Conservation (phyloP, 208 protist genomes). For the Leishmania turanica region DNA sequence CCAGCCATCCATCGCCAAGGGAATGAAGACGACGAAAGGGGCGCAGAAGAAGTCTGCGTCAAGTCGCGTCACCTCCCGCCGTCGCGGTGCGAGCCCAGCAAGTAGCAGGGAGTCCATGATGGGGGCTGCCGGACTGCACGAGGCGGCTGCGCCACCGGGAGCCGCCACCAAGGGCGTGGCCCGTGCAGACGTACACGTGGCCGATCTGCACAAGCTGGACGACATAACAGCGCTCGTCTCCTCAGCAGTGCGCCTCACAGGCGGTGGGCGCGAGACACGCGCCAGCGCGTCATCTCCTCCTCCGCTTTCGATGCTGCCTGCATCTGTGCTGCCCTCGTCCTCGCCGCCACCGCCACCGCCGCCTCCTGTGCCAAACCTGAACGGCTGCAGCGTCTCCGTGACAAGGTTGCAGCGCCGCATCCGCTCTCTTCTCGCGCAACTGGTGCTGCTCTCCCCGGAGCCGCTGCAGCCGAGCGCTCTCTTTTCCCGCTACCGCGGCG, state of each 20-base stretch:
- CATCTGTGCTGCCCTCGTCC: background rate
- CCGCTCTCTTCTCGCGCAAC: slow-evolving; percentile 42
- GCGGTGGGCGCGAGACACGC: background rate
- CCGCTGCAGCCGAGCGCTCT: slow-evolving; percentile 38
- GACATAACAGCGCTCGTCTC: background rate
- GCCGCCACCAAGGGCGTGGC: background rate
- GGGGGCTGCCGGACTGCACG: background rate
- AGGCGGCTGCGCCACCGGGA: background rate
- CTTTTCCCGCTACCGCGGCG: slow-evolving; percentile 8
- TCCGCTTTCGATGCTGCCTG: background rate
- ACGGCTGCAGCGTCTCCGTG: background rate
- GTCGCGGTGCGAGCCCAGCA: background rate
- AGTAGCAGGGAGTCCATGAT: background rate
- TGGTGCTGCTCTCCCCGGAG: slow-evolving; percentile 43
- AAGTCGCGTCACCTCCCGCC: background rate
- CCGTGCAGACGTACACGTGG: background rate
- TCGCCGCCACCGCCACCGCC: background rate
- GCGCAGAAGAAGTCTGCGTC: background rate
- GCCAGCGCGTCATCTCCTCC: background rate
- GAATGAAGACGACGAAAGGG: background rate
- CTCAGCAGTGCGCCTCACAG: background rate
- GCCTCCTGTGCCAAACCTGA: background rate
- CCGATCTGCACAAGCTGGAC: background rate
- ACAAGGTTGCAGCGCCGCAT: slow-evolving; percentile 31
- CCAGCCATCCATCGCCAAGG: background rate